Evolutionary conservation across 352 stramenopile genomes (phyloP).

Genomic region (Pythium guiyangense): DNA sequence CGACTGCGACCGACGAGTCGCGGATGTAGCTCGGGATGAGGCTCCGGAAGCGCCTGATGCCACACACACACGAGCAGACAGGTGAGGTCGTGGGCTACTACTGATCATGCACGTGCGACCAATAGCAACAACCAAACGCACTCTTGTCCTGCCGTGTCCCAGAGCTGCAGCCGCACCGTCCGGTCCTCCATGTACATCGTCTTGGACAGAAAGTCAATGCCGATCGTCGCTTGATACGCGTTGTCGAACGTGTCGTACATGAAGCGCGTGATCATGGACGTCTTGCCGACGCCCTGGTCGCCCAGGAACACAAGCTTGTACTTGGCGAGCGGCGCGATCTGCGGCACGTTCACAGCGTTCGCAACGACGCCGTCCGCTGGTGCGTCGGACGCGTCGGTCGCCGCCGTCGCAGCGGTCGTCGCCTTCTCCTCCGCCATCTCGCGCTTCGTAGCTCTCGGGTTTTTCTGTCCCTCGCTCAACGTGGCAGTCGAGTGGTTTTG

Average conservation of each 20-base stretch:
- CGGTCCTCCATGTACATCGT: slow-evolving; percentile 98
- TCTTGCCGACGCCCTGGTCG: slow-evolving; percentile 99
- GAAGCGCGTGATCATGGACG: slow-evolving; percentile 99
- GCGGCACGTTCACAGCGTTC: slow-evolving; percentile 48
- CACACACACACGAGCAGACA: slow-evolving; percentile 7
- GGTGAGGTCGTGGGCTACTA: neutral
- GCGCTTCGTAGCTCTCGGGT: too few relatives aligned
- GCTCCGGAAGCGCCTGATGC: slow-evolving; percentile 83
- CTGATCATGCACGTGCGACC: too few relatives aligned
- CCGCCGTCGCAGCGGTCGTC: neutral
- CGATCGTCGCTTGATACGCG: slow-evolving; percentile 98
- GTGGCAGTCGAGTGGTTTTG: neutral
- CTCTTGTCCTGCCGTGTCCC: slow-evolving; percentile 98
- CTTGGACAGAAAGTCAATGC: slow-evolving; percentile 99
- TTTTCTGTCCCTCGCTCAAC: neutral
- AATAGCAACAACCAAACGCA: too few relatives aligned
- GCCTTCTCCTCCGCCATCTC: slow-evolving; percentile 20
- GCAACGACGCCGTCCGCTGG: slow-evolving; percentile 4
- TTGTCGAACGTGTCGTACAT: slow-evolving; percentile 99
- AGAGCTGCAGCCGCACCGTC: slow-evolving; percentile 98
- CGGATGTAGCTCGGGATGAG: slow-evolving; percentile 97
- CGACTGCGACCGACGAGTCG: slow-evolving; percentile 99
- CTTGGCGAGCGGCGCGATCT: slow-evolving; percentile 90
- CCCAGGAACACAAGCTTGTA: slow-evolving; percentile 95
- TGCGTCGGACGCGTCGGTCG: slow-evolving; percentile 2